These are phyloP conservation scores for Aspergillus ellipticus DNA, from an alignment of 495 filamentous ascomycete species.

Conservation along the genomic window DNA sequence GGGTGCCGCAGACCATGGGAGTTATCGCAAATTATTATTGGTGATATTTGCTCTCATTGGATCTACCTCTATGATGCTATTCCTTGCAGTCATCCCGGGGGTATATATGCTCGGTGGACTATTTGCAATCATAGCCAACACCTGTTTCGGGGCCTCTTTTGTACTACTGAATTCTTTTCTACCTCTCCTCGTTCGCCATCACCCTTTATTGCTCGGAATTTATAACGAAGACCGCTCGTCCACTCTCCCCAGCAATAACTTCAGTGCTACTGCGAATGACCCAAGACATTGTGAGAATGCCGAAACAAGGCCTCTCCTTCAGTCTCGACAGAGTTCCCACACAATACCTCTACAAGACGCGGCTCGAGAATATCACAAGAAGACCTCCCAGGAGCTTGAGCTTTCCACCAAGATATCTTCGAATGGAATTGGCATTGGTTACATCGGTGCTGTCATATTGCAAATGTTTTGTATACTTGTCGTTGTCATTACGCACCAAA, in stretches of 20 bases:
- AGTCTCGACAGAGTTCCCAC: slow-evolving; percentile 2
- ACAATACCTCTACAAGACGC: slow-evolving; percentile 1
- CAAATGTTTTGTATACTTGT: slow-evolving; percentile 74
- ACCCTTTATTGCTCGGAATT: slow-evolving; percentile 47
- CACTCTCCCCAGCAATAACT: background rate
- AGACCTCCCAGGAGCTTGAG: slow-evolving; percentile 59
- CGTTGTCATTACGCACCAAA: slow-evolving; percentile 63
- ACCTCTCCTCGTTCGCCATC: slow-evolving; percentile 74
- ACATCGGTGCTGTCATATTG: slow-evolving; percentile 75
- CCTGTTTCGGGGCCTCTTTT: slow-evolving; percentile 82
- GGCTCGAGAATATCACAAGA: slow-evolving; percentile 13
- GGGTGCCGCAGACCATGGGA: slow-evolving; percentile 92
- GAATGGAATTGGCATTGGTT: slow-evolving; percentile 86
- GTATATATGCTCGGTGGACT: slow-evolving; percentile 77
- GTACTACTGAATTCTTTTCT: slow-evolving; percentile 82
- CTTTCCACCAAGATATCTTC: slow-evolving; percentile 85
- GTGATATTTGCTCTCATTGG: slow-evolving; percentile 80
- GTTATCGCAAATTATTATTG: slow-evolving; percentile 83
- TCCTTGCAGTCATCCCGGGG: slow-evolving; percentile 69
- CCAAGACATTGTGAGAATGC: slow-evolving; percentile 7
- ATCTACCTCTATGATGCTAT: slow-evolving; percentile 80
- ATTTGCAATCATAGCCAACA: slow-evolving; percentile 85
- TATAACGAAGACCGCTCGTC: background rate
- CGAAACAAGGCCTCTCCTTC: slow-evolving; percentile 37
- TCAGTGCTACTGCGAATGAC: background rate